phyloP scores from a whole-genome alignment of 2,329 filamentous ascomycete species.

The Apiospora koreana region DNA sequence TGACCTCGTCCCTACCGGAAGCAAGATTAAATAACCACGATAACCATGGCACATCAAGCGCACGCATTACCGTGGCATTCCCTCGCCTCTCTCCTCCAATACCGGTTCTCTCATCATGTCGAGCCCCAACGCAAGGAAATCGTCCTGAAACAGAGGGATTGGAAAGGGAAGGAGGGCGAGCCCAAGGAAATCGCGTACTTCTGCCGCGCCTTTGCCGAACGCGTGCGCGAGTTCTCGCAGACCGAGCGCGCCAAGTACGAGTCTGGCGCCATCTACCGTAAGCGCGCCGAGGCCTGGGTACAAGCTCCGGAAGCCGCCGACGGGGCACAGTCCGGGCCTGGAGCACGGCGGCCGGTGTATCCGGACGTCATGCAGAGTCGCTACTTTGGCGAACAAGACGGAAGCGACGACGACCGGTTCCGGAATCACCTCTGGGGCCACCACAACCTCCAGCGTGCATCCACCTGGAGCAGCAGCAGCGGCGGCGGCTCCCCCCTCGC shows the following conservation, averaged over 20 bases:
- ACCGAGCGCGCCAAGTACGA: not conserved
- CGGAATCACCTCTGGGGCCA: not conserved
- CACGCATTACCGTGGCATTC: not conserved
- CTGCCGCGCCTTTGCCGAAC: conserved; percentile 1
- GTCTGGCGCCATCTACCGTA: not conserved
- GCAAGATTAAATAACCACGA: not conserved
- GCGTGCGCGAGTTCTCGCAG: not conserved
- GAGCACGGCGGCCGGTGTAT: not conserved
- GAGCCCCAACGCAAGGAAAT: conserved; percentile 1
- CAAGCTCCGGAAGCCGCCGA: not conserved
- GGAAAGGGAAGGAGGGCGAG: not conserved
- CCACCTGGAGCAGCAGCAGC: not conserved
- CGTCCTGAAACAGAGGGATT: not conserved
- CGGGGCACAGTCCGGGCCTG: not conserved
- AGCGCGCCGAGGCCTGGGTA: conserved; percentile 4
- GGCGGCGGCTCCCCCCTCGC: not conserved
- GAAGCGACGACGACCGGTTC: conserved; percentile 7
- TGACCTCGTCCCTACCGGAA: not conserved
- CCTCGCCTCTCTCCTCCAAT: not conserved
- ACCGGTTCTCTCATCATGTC: not conserved
- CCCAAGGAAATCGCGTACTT: conserved; percentile 9
- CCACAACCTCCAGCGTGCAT: not conserved
- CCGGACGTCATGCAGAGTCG: not conserved
- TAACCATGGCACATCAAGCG: conserved; percentile 6
- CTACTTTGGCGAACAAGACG: not conserved